Conservation (phyloP, 208 protist genomes). For the Tetramitus jugosus region DNA sequence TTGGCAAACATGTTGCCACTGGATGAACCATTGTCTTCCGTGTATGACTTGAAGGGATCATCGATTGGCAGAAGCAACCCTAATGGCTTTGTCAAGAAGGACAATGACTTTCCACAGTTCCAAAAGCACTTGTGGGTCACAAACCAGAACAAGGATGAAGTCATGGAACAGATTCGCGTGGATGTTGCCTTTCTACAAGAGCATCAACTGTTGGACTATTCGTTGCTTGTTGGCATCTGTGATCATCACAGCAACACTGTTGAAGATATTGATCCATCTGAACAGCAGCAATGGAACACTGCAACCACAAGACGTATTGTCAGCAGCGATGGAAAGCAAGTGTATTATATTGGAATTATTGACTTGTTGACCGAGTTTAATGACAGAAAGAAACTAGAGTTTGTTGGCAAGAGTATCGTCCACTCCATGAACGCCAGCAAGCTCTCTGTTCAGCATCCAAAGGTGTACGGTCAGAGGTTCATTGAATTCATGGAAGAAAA, state of each 20-base stretch:
- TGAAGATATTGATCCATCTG: background rate
- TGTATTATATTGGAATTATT: constrained; percentile 19
- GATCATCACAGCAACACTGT: too few species aligned
- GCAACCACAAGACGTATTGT: too few species aligned
- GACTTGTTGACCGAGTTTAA: background rate
- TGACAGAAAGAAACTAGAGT: background rate
- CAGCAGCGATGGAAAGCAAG: background rate
- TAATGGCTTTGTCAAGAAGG: constrained; percentile 15
- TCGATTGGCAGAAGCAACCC: background rate
- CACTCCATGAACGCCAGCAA: too few species aligned
- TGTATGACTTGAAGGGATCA: constrained; percentile 24
- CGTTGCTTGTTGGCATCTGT: background rate
- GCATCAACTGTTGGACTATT: too few species aligned
- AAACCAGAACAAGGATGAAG: background rate
- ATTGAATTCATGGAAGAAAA: too few species aligned
- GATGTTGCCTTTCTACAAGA: too few species aligned
- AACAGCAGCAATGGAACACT: too few species aligned
- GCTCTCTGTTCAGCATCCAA: too few species aligned
- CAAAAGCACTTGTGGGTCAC: background rate
- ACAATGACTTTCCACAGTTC: background rate
- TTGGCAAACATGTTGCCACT: background rate
- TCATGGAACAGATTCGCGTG: background rate
- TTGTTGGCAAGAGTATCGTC: background rate
- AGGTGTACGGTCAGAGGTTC: too few species aligned
- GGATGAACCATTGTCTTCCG: background rate